Base-by-base conservation (phyloP, 2,329 filamentous ascomycete species). In the Pleoardoris graminearum region DNA sequence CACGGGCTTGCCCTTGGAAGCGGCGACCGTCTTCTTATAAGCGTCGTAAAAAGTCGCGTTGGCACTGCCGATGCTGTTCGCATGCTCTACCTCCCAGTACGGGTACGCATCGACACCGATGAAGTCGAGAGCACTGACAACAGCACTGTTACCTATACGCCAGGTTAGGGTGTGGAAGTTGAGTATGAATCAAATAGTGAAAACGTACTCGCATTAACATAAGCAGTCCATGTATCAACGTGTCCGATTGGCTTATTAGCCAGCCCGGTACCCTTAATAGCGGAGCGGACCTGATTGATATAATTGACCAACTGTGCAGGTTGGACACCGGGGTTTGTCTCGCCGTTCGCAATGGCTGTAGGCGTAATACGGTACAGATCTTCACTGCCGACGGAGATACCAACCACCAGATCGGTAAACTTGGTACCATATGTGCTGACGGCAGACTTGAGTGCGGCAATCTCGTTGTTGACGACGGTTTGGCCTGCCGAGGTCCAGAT, bases 321-420 rank as follows among this genome's bases (percentile, higher is more conserved):
- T 43, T 80, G 74, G 35, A 82, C 78, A 59, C 91, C 91, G 32
- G 82, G 72, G 51, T 85, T 83, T 32, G 85, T 83, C 1, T 83
- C 75, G 53, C 51, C 51, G 66, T 85, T 84, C 46, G 78, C 74
- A 55, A 87, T 82, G 50, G 89, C 90, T 8, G 81, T 86, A n/a
- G 83, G 81, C 0, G 89, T 89, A 77, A 70, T 77, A 58, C 75
- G 63, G 67, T 80, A 80, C 19, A 79, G 81, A 72, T 96, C 91
- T 80, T 96, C 91, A 60, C 83, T 89, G 57, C 91, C 91, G 48
- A 96, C 85, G 0, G 90, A 92, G 75, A 96, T 93, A 71, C 90
- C 91, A 51, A 85, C 87, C 37, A 96, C 85, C 16, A 88, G 77
- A 50, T 80, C 77, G 33, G 81, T 81, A 64, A 95, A 85, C 42